Conservation (phyloP, 2,329 filamentous ascomycete species). For the Furcasterigmium furcatum region DNA sequence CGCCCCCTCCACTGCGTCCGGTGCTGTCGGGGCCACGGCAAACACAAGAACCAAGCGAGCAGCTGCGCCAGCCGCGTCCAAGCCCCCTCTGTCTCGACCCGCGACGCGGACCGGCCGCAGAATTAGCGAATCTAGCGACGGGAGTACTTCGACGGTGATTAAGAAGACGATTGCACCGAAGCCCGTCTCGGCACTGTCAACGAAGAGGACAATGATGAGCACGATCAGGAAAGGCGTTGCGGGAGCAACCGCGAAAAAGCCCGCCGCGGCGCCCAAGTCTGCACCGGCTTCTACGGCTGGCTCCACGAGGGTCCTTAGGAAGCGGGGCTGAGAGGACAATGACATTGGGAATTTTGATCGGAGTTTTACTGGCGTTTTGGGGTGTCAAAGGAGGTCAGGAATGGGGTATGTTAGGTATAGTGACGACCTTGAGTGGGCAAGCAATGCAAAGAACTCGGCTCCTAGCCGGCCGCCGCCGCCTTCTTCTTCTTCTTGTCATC, state of each 20-base stretch:
- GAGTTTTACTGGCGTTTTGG: neutral
- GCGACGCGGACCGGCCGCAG: constrained; percentile 48
- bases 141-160: constrained; percentile 62
- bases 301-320: constrained; percentile 52
- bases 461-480: neutral
- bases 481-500: constrained; percentile 90
- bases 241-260: constrained; percentile 46
- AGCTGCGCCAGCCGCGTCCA: constrained; percentile 30
- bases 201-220: constrained; percentile 51
- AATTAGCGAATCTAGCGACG: constrained; percentile 61
- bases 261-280: constrained; percentile 37
- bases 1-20: constrained; percentile 35
- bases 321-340: constrained; percentile 38
- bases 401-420: constrained; percentile 1
- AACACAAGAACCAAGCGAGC: constrained; percentile 28
- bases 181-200: constrained; percentile 27
- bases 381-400: neutral
- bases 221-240: constrained; percentile 51
- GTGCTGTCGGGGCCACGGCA: constrained; percentile 26
- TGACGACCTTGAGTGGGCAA: neutral
- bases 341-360: too few relatives aligned
- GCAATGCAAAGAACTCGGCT: neutral
- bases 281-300: constrained; percentile 38
- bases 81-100: constrained; percentile 22
- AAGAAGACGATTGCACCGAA: constrained; percentile 44